Evolutionary conservation across 495 filamentous ascomycete species (phyloP).

Genomic region (Rhypophila decipiens): DNA sequence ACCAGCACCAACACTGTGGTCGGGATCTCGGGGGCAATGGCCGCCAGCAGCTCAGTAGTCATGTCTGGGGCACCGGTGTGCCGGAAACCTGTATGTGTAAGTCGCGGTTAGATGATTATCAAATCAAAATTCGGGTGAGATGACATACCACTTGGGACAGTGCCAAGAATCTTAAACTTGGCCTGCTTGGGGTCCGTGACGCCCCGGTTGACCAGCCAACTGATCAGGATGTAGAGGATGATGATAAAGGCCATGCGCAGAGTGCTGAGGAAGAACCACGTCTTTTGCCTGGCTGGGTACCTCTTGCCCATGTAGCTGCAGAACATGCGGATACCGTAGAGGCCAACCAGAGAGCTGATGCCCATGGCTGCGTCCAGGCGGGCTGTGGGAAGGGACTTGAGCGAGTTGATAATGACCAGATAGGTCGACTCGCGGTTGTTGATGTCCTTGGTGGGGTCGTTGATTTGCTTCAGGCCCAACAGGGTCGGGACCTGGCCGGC

Average conservation of each 20-base stretch:
- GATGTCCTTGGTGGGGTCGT: too few relatives aligned
- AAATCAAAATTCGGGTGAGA: neutral
- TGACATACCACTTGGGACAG: conserved; percentile 36
- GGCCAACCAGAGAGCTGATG: conserved; percentile 40
- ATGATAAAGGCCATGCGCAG: conserved; percentile 41
- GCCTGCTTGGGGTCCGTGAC: conserved; percentile 20
- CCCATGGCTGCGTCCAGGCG: conserved; percentile 49
- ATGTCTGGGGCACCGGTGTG: conserved; percentile 31
- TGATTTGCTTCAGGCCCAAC: conserved; percentile 40
- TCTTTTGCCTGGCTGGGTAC: conserved; percentile 30
- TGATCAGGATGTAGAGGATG: conserved; percentile 37
- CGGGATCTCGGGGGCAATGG: conserved; percentile 30
- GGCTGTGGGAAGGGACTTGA: conserved; percentile 38
- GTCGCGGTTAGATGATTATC: too few relatives aligned
- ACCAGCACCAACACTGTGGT: conserved; percentile 42
- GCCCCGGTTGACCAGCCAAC: conserved; percentile 29
- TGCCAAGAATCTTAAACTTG: conserved; percentile 36
- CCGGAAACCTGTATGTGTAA: conserved; percentile 43
- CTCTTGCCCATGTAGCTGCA: conserved; percentile 37
- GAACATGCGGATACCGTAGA: conserved; percentile 43
- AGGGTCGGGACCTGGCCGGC: conserved; percentile 44
- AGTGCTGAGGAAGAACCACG: conserved; percentile 39
- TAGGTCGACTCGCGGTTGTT: conserved; percentile 45
- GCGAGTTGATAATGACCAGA: conserved; percentile 46
- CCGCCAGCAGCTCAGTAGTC: conserved; percentile 23